Evolutionary conservation across 164 flowering plant genomes (phyloP).

Genomic region (Annona cherimola): DNA sequence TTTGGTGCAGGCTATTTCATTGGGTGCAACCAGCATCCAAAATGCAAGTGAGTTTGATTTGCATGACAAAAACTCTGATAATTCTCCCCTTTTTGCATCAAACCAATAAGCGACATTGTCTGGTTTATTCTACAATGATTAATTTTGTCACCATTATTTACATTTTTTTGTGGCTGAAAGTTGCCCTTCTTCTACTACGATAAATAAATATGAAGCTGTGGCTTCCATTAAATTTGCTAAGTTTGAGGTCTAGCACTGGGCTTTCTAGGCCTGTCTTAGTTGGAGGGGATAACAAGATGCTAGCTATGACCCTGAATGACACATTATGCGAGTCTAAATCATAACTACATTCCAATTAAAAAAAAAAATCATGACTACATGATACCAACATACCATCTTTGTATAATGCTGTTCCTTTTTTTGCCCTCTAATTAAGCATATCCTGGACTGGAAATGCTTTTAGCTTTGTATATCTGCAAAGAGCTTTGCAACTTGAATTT

Average conservation of each 20-base stretch:
- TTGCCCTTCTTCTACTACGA: background rate
- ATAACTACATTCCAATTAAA: background rate
- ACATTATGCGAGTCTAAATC: background rate
- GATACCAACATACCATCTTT: background rate
- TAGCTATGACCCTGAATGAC: background rate
- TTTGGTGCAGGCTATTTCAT: conserved; percentile 90
- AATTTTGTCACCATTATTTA: background rate
- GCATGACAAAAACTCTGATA: background rate
- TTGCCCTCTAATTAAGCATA: background rate
- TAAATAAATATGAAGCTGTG: background rate
- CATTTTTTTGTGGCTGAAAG: background rate
- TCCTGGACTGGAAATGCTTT: background rate
- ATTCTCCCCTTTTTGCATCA: background rate
- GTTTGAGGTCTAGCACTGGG: background rate
- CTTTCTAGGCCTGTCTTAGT: background rate
- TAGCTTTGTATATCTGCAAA: background rate
- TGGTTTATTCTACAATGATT: background rate
- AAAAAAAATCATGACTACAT: no score
- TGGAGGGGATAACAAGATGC: background rate
- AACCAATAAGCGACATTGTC: background rate
- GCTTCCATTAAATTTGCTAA: background rate
- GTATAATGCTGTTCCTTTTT: background rate
- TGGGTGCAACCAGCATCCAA: conserved; percentile 92
- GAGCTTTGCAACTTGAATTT: background rate
- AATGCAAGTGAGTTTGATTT: conserved; percentile 78